A percentile compares a stretch with the other conserved stretches of the same genome.
Conservation (phyloP, 2,329 filamentous ascomycete genomes). For the Torrubiellomyces zombiae region DNA sequence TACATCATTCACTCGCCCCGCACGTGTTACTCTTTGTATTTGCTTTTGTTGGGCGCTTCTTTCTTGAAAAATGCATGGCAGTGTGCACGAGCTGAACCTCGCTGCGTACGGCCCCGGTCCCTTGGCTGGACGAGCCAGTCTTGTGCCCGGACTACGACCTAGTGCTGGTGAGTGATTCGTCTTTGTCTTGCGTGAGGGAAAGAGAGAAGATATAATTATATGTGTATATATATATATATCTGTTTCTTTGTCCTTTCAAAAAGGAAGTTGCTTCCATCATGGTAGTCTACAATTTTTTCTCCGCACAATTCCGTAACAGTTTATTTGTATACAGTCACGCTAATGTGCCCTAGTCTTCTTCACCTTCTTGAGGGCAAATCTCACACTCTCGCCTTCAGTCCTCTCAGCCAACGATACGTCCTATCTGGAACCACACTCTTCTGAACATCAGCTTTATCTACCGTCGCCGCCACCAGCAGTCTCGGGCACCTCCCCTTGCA, state of each 20-base stretch:
- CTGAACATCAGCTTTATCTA: conserved; percentile 14
- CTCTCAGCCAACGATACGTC: conserved; percentile 52
- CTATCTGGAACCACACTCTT: conserved; percentile 34
- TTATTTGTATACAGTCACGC: conserved; percentile 2
- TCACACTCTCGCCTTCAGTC: conserved; percentile 47
- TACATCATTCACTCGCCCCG: too few relatives aligned
- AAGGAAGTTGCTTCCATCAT: too few relatives aligned
- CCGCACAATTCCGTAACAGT: neutral
- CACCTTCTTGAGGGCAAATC: conserved; percentile 64
- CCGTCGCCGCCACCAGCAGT: too few relatives aligned
- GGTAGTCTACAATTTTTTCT: conserved; percentile 1
- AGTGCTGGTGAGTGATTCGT: conserved; percentile 35
- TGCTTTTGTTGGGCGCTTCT: too few relatives aligned
- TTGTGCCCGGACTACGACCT: conserved; percentile 40
- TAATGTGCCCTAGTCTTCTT: conserved; percentile 49
- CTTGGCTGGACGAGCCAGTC: conserved; percentile 36
- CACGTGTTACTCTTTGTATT: too few relatives aligned
- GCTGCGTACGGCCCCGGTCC: conserved; percentile 28
- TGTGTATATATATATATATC: too few relatives aligned
- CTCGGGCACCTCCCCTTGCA: conserved; percentile 44
- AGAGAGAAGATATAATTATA: too few relatives aligned
- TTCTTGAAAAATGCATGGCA: conserved; percentile 14
- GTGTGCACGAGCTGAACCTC: conserved; percentile 33
- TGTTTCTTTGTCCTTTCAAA: conserved; percentile 5
- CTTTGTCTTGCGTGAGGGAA: neutral